Percentiles rank a stretch among this genome's conserved stretches.
phyloP scores from a whole-genome alignment of 106 monocot species.

The Amphibolis antarctica region DNA sequence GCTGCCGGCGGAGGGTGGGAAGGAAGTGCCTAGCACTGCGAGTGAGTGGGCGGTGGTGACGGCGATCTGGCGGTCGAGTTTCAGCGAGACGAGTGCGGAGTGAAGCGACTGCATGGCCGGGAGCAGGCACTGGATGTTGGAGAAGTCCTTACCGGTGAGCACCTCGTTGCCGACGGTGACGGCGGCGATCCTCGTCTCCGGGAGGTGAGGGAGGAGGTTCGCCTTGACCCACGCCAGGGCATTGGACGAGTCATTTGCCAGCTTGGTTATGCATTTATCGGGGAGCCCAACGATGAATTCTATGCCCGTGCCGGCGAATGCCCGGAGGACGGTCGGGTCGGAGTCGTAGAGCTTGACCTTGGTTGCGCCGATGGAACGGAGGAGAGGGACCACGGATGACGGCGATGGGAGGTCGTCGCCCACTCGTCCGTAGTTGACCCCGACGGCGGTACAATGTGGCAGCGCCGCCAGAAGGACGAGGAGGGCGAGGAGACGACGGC shows the following conservation, averaged over 20 bases:
- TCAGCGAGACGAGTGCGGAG: constrained; percentile 5
- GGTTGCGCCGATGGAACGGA: constrained; percentile 16
- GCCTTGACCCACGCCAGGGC: constrained; percentile 14
- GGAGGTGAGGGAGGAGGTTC: constrained; percentile 8
- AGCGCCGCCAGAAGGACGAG: background rate
- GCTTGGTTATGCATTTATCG: constrained; percentile 2
- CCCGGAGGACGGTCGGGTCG: constrained; percentile 13
- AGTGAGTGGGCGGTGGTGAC: constrained; percentile 24
- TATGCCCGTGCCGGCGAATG: constrained; percentile 15
- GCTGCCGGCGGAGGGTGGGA: constrained; percentile 13
- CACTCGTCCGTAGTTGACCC: constrained; percentile 29
- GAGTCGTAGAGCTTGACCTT: constrained; percentile 28
- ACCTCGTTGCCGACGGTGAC: constrained; percentile 31
- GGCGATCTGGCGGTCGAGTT: constrained; percentile 7
- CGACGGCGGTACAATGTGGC: constrained; percentile 2
- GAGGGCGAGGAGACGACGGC: background rate
- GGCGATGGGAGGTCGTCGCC: constrained; percentile 24
- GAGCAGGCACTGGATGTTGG: constrained; percentile 11
- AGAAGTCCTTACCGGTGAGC: constrained; percentile 13
- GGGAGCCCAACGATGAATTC: constrained; percentile 21
- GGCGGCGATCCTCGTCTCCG: constrained; percentile 11
- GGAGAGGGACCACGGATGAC: constrained; percentile 4
- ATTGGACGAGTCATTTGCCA: constrained; percentile 3
- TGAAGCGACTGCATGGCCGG: constrained; percentile 19
- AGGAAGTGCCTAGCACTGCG: constrained; percentile 14